Percentiles rank a stretch among this genome's conserved stretches.
phyloP scores from a whole-genome alignment of 2,329 filamentous ascomycete species.

The Dryadomyces sulphureus region DNA sequence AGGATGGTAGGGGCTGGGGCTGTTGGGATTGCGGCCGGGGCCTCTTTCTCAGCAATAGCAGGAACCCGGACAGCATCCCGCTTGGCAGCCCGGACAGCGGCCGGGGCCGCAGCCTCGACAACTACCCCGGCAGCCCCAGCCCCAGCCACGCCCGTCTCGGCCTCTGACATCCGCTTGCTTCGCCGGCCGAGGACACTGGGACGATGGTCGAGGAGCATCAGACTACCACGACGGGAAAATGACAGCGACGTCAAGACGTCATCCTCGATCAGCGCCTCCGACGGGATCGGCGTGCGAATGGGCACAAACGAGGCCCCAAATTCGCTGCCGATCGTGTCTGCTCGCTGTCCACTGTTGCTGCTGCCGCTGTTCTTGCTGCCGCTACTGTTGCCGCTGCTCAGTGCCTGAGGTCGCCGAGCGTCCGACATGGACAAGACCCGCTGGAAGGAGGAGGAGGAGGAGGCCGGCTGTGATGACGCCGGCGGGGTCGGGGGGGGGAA shows the following conservation, averaged over 20 bases:
- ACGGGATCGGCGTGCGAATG: slow-evolving; percentile 41
- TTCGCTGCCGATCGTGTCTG: slow-evolving; percentile 12
- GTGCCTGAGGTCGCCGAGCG: slow-evolving; percentile 1
- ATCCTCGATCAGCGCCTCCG: slow-evolving; percentile 40
- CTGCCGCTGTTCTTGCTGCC: slow-evolving; percentile 8
- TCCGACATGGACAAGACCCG: slow-evolving; percentile 9
- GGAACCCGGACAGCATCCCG: no score
- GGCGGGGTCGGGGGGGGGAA: neutral
- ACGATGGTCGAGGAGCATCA: slow-evolving; percentile 41
- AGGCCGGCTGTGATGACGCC: neutral
- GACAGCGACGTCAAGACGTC: slow-evolving; percentile 39
- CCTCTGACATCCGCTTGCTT: slow-evolving; percentile 3
- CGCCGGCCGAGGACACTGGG: neutral
- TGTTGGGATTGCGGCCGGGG: no score
- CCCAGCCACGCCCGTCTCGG: neutral
- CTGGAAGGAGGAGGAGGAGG: neutral
- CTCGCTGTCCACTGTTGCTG: slow-evolving; percentile 9
- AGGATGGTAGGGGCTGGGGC: no score
- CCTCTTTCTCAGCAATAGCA: no score
- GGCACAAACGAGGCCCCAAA: slow-evolving; percentile 26
- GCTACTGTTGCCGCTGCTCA: slow-evolving; percentile 6
- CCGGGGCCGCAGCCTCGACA: neutral
- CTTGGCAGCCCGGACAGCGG: no score
- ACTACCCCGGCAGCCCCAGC: neutral
- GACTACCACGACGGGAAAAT: slow-evolving; percentile 49